These are phyloP conservation scores for Pythium brassicae DNA, from an alignment of 352 stramenopile species.

Conservation along the genomic window DNA sequence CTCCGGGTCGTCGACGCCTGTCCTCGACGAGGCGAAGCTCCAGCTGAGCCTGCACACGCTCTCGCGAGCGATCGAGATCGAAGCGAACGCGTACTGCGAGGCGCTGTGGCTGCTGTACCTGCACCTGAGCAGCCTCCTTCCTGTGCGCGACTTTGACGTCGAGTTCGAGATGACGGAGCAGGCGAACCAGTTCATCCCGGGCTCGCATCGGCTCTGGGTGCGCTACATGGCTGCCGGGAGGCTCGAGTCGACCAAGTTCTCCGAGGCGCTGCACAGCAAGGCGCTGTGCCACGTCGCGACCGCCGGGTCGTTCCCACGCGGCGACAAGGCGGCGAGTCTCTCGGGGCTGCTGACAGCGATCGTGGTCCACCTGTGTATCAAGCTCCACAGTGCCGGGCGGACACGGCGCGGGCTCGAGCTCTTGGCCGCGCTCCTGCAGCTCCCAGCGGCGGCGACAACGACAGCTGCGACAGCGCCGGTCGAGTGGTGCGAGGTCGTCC, in stretches of 20 bases:
- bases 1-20: not conserved
- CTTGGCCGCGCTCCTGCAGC: constrained; percentile 8
- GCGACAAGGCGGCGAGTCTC: not conserved
- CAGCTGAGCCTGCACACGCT: constrained; percentile 22
- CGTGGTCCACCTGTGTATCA: constrained; percentile 16
- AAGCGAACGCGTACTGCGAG: constrained; percentile 33
- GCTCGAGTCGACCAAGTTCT: constrained; percentile 13
- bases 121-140: constrained; percentile 18
- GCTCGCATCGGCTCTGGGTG: constrained; percentile 24
- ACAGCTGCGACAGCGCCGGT: not conserved
- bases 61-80: constrained; percentile 29
- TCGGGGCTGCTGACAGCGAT: constrained; percentile 12
- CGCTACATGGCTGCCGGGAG: constrained; percentile 18
- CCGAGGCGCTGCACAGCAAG: constrained; percentile 10
- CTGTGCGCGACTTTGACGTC: constrained; percentile 10
- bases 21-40: constrained; percentile 11
- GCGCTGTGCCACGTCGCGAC: constrained; percentile 11
- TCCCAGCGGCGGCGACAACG: not conserved
- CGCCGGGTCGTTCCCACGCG: not conserved
- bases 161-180: constrained; percentile 30
- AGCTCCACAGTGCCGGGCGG: constrained; percentile 7
- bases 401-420: constrained; percentile 4
- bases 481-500: constrained; percentile 12
- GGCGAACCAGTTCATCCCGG: constrained; percentile 23
- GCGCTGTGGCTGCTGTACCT: constrained; percentile 31